Base-by-base conservation (phyloP, 202 grass and related monocot species). In the Eragrostis tef region DNA sequence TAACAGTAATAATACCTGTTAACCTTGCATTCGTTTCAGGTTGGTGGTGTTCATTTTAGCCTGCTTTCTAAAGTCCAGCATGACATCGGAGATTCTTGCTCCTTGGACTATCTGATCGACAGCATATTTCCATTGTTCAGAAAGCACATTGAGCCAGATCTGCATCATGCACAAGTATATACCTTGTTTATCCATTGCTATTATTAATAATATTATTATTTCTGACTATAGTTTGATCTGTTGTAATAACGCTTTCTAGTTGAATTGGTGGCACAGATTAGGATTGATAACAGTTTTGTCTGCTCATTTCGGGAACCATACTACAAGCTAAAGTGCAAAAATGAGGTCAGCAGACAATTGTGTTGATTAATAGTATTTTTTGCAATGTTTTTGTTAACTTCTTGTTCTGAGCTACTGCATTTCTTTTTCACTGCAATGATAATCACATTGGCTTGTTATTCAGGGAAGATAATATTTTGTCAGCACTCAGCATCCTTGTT, bases 241-340 rank as follows among this genome's bases (percentile, higher is more conserved):
- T 88, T 67, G 48, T 47, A 78, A 89, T 83, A 60, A 81, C 84
- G 29, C 64, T 64, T 69, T 53, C 65, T 75, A 88, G 57, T 87
- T 71, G 60, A 75, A 62, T 71, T 84, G 83, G n/a, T 88, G 41
- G 53, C 84, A 43, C 87, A 98, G 95, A 98, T 98, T 82, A 91
- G 92, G 83, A 98, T 98, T 21, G 88, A 98, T 71, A 98, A 98
- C 85, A 98, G 95, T 79, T 98, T 94, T 86, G 95, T 94, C 17
- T 98, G 92, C 64, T 98, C 95, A 81, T 98, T 98, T 72, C 88
- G 95, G 65, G 92, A 94, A 63, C 92, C 95, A 12, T 98, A 89
- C 73, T 98, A 98, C 87, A 98, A 98, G 87, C 77, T 98, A 41
- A 98, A 98, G 85, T 98, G 95, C 92, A 98, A 94, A 82, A 91